A percentile compares a stretch with the other conserved stretches of the same genome.
Evolutionary conservation across 1,284 basidiomycete species (phyloP).

Genomic region (Golubevia sp.): DNA sequence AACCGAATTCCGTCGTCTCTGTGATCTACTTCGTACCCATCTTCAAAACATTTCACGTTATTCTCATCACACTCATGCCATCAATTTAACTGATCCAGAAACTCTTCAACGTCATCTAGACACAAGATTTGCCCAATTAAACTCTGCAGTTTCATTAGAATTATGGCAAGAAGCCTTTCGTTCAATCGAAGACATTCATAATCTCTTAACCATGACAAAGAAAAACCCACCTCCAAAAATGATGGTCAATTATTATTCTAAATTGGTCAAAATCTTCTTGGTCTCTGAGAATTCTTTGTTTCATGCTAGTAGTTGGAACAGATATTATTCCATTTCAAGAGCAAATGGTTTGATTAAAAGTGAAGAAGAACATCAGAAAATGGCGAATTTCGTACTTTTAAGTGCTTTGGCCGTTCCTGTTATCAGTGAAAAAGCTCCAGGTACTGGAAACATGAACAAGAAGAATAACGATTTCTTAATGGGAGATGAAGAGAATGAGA

Average conservation of each 20-base stretch:
- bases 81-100: conserved; percentile 95
- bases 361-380: conserved; percentile 77
- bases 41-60: conserved; percentile 95
- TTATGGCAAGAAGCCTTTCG: conserved; percentile 99
- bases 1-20: conserved; percentile 95
- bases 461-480: conserved; percentile 68
- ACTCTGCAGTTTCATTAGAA: conserved; percentile 97
- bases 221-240: conserved; percentile 87
- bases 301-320: conserved; percentile 94
- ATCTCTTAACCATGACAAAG: conserved; percentile 85
- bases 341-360: conserved; percentile 47
- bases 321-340: conserved; percentile 67
- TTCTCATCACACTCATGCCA: conserved; percentile 90
- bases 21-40: conserved; percentile 94
- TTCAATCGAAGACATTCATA: conserved; percentile 97
- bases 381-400: conserved; percentile 90
- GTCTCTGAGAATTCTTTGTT: conserved; percentile 87
- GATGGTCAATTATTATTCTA: conserved; percentile 99
- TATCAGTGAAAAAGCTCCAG: conserved; percentile 66
- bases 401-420: conserved; percentile 93
- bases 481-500: conserved; percentile 64
- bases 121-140: conserved; percentile 95
- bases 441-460: conserved; percentile 67
- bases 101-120: conserved; percentile 96
- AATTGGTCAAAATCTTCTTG: conserved; percentile 90